A percentile compares a stretch with the other conserved stretches of the same genome.
Evolutionary conservation across 768 basidiomycete genomes (phyloP).

Genomic region (Phanerodontia chrysosporium): DNA sequence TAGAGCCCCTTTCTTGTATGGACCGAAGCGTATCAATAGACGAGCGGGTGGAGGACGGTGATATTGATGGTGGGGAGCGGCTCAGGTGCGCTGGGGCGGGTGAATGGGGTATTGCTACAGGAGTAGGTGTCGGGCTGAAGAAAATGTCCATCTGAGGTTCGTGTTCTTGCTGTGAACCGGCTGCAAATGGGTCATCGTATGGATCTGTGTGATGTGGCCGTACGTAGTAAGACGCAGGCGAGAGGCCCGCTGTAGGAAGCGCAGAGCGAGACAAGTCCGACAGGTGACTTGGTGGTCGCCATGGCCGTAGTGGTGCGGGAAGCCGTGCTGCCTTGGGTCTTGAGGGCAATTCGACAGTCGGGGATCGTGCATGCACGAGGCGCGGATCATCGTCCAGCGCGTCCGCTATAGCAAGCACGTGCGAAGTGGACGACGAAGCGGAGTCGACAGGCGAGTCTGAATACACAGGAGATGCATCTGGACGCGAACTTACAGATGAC

Average conservation of each 20-base stretch:
- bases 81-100: constrained; percentile 25
- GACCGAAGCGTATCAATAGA: constrained; percentile 22
- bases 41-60: constrained; percentile 17
- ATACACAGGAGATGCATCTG: constrained; percentile 9
- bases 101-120: constrained; percentile 29
- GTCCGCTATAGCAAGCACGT: constrained; percentile 29
- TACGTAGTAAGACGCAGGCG: constrained; percentile 26
- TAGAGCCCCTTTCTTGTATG: constrained; percentile 21
- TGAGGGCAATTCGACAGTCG: constrained; percentile 18
- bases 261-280: constrained; percentile 53
- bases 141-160: constrained; percentile 21
- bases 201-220: constrained; percentile 17
- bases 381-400: constrained; percentile 27
- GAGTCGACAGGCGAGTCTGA: constrained; percentile 18
- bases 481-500: constrained; percentile 8
- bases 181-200: constrained; percentile 20
- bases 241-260: constrained; percentile 59
- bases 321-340: constrained; percentile 23
- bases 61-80: constrained; percentile 30
- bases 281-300: constrained; percentile 25
- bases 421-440: constrained; percentile 26
- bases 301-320: constrained; percentile 18
- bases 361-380: constrained; percentile 15
- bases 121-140: constrained; percentile 24
- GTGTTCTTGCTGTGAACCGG: constrained; percentile 9